A percentile compares a stretch with the other conserved stretches of the same genome.
Conservation (phyloP, 163 green algal species). For the Scenedesmus sp. region DNA sequence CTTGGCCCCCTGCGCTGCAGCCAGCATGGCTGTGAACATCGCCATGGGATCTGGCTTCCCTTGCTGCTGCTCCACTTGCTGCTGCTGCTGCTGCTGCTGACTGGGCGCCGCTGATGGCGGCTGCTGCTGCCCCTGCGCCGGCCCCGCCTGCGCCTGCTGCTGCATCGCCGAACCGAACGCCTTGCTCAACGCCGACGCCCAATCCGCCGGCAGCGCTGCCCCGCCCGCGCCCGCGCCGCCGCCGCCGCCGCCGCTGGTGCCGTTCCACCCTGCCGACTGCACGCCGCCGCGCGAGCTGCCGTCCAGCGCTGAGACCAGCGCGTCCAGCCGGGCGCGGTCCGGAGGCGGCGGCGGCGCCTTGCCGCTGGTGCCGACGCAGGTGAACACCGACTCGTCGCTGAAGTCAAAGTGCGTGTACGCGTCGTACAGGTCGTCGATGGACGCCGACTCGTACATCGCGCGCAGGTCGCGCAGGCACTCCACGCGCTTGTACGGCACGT, state of each 20-base stretch:
- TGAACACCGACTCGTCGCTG: constrained; percentile 89
- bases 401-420: constrained; percentile 88
- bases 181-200: constrained; percentile 34
- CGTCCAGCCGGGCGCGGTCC: constrained; percentile 14
- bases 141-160: not conserved
- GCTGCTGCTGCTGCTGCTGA: not conserved
- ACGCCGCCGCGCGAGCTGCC: constrained; percentile 4
- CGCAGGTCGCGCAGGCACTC: constrained; percentile 92
- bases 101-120: not conserved
- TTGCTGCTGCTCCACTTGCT: not conserved
- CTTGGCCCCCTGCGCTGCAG: constrained; percentile 59
- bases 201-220: not conserved
- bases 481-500: constrained; percentile 87
- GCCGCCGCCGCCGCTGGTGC: constrained; percentile 2
- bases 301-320: constrained; percentile 16
- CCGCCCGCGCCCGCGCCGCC: not conserved
- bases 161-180: constrained; percentile 32
- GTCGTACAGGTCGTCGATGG: constrained; percentile 92
- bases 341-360: constrained; percentile 60
- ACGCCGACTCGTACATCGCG: constrained; percentile 88
- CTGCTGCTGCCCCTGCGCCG: not conserved
- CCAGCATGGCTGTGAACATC: constrained; percentile 69
- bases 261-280: not conserved
- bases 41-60: constrained; percentile 58
- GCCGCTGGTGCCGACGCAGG: constrained; percentile 91